Percentiles rank a stretch among this genome's conserved stretches.
phyloP scores from a whole-genome alignment of 2,329 filamentous ascomycete species.

The Calonectria hawksworthii region DNA sequence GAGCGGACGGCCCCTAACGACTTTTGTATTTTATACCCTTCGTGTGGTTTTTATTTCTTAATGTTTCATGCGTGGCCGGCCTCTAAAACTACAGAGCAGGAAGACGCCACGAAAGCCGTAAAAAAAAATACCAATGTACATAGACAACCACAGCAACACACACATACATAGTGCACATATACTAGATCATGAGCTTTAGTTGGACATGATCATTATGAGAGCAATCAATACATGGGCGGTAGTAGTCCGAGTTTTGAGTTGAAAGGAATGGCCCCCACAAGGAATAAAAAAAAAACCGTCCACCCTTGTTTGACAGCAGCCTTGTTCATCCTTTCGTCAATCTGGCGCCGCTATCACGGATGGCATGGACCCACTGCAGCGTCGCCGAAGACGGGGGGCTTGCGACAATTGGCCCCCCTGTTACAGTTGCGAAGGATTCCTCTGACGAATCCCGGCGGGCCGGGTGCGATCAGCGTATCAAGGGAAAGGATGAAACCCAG shows the following conservation, averaged over 20 bases:
- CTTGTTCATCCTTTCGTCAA: conserved; percentile 12
- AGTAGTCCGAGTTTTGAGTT: neutral
- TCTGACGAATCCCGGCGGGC: neutral
- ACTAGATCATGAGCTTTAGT: neutral
- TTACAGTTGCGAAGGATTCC: neutral
- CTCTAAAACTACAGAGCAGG: neutral
- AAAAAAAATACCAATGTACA: neutral
- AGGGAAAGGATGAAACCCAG: conserved; percentile 2
- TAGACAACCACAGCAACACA: neutral
- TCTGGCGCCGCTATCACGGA: neutral
- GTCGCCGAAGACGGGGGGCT: neutral
- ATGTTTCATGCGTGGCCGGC: neutral
- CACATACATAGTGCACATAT: neutral
- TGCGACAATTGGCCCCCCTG: neutral
- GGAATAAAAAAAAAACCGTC: neutral
- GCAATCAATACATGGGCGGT: neutral
- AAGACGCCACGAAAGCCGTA: neutral
- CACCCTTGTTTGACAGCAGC: conserved; percentile 3
- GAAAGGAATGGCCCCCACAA: neutral
- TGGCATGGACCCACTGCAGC: neutral
- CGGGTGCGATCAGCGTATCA: neutral
- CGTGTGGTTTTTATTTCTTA: conserved; percentile 2
- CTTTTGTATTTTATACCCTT: conserved; percentile 7
- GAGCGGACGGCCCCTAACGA: neutral
- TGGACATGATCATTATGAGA: neutral